A percentile compares a stretch with the other conserved stretches of the same genome.
Conservation (phyloP, 495 filamentous ascomycete genomes). For the Chaetomium tenue region DNA sequence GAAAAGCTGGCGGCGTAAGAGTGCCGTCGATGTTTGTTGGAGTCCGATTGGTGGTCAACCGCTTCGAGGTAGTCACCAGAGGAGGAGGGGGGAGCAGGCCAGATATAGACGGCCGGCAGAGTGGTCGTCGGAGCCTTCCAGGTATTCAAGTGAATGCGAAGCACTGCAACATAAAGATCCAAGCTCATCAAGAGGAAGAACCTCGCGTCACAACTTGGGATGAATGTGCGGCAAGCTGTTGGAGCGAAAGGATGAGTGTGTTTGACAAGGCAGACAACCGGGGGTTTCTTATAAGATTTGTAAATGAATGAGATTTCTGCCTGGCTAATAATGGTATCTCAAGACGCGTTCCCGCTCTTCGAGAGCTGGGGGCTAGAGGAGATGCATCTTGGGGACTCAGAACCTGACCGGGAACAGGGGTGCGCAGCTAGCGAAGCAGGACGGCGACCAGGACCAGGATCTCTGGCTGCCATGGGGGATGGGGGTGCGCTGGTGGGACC, state of each 20-base stretch:
- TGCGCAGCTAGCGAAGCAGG: slow-evolving; percentile 24
- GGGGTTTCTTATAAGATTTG: slow-evolving; percentile 37
- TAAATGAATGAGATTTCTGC: slow-evolving; percentile 33
- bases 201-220: slow-evolving; percentile 12
- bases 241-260: slow-evolving; percentile 27
- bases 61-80: slow-evolving; percentile 21
- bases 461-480: slow-evolving; percentile 10
- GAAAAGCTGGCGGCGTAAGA: slow-evolving; percentile 23
- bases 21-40: slow-evolving; percentile 25
- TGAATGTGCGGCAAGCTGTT: slow-evolving; percentile 32
- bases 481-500: slow-evolving; percentile 11
- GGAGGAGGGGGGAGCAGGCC: slow-evolving; percentile 27
- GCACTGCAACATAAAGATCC: slow-evolving; percentile 13
- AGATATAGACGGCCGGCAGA: slow-evolving; percentile 31
- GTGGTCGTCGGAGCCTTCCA: slow-evolving; percentile 21
- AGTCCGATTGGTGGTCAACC: slow-evolving; percentile 37
- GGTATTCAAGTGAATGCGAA: slow-evolving; percentile 20
- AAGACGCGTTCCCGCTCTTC: slow-evolving; percentile 24
- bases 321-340: slow-evolving; percentile 38
- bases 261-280: slow-evolving; percentile 33
- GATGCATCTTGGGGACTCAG: slow-evolving; percentile 29
- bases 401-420: slow-evolving; percentile 22
- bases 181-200: slow-evolving; percentile 11
- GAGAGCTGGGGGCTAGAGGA: slow-evolving; percentile 34
- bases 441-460: slow-evolving; percentile 17